phyloP scores from a whole-genome alignment of 805 yeast species.

The Myxozyma sirexii region DNA sequence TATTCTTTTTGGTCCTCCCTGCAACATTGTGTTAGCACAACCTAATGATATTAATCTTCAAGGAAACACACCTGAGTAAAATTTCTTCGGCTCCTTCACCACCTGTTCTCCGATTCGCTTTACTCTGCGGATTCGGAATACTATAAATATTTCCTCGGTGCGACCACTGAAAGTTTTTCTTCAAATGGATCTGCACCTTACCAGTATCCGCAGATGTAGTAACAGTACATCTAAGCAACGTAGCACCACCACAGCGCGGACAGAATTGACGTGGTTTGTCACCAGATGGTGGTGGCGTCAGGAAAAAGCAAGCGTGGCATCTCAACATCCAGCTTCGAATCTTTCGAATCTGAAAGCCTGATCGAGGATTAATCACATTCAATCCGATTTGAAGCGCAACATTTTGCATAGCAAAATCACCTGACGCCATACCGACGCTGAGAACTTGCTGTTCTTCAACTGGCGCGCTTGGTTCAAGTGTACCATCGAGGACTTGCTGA shows the following conservation, averaged over 20 bases:
- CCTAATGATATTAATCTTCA: background rate
- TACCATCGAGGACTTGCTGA: conserved; percentile 61
- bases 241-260: conserved; percentile 92
- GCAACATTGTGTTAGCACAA: background rate
- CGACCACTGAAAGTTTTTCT: conserved; percentile 91
- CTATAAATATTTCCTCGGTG: conserved; percentile 82
- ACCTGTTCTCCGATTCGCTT: conserved; percentile 60
- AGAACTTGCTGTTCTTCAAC: conserved; percentile 51
- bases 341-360: conserved; percentile 82
- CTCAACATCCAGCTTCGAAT: conserved; percentile 91
- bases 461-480: conserved; percentile 48
- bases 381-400: conserved; percentile 89
- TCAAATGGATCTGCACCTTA: conserved; percentile 80
- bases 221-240: conserved; percentile 82
- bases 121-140: conserved; percentile 84
- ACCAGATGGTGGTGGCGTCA: conserved; percentile 76
- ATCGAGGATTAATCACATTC: conserved; percentile 77
- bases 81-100: conserved; percentile 85
- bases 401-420: conserved; percentile 97
- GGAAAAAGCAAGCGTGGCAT: conserved; percentile 94
- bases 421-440: conserved; percentile 84
- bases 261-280: conserved; percentile 76
- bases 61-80: conserved; percentile 53
- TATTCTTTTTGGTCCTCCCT: conserved; percentile 93
- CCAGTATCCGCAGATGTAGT: conserved; percentile 61